Percentiles rank a stretch among this genome's conserved stretches.
Conservation (phyloP, 2,329 filamentous ascomycete genomes). For the Alternaria gaisen region DNA sequence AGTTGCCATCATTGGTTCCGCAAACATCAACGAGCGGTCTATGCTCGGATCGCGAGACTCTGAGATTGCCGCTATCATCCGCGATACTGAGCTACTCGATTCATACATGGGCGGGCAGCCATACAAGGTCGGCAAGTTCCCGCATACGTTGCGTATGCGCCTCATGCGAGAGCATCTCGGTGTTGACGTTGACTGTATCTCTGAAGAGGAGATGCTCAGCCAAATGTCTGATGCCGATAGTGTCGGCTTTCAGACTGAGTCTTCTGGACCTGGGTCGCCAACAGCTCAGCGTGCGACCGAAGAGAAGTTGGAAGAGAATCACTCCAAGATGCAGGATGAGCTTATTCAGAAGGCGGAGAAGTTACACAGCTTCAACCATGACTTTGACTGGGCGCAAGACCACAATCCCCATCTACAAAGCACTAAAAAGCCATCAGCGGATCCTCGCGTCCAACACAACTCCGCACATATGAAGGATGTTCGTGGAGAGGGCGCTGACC, state of each 20-base stretch:
- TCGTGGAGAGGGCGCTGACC: constrained; percentile 78
- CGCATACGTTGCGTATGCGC: constrained; percentile 89
- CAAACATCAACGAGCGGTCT: constrained; percentile 98
- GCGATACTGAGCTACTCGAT: constrained; percentile 91
- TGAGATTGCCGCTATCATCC: constrained; percentile 87
- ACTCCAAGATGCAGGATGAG: constrained; percentile 62
- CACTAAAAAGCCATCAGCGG: constrained; percentile 64
- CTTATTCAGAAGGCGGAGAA: constrained; percentile 64
- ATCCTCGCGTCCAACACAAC: constrained; percentile 68
- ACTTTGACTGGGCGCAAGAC: constrained; percentile 70
- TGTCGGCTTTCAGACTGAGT: constrained; percentile 62
- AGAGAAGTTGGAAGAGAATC: constrained; percentile 52
- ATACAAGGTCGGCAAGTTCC: constrained; percentile 90
- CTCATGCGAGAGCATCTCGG: constrained; percentile 97
- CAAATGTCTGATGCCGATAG: constrained; percentile 68
- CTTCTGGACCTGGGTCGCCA: constrained; percentile 45
- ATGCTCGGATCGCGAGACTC: constrained; percentile 93
- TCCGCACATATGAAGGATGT: constrained; percentile 76
- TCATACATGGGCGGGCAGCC: constrained; percentile 90
- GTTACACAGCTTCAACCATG: constrained; percentile 77
- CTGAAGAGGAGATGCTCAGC: constrained; percentile 47
- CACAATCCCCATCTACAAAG: constrained; percentile 66
- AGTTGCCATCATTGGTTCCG: constrained; percentile 91
- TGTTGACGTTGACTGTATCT: constrained; percentile 89
- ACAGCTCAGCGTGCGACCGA: constrained; percentile 48